phyloP scores from a whole-genome alignment of 176 grass and related monocot genomes.

The Microstegium vimineum region DNA sequence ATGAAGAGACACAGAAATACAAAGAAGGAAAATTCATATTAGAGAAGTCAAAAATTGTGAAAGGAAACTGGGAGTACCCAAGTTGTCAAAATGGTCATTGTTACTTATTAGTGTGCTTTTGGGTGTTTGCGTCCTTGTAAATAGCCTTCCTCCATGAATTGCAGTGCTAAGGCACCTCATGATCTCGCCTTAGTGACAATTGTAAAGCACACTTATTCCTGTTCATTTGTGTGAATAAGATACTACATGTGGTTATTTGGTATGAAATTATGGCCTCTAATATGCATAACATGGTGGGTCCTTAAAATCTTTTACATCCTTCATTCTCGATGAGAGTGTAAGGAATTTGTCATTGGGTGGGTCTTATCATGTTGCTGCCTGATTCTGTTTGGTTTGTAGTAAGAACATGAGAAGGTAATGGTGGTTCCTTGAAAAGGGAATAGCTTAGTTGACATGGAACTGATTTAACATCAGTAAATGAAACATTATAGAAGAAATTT shows the following conservation, averaged over 20 bases:
- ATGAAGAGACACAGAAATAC: too few relatives aligned
- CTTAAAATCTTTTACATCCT: not conserved
- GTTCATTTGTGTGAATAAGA: conserved; percentile 45
- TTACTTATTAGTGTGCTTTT: not conserved
- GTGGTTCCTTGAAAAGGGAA: not conserved
- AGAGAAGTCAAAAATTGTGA: too few relatives aligned
- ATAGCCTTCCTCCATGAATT: conserved; percentile 26
- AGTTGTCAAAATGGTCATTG: conserved; percentile 5
- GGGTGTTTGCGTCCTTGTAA: conserved; percentile 28
- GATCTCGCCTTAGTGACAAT: not conserved
- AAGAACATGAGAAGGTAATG: not conserved
- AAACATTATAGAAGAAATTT: not conserved
- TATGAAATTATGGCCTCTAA: not conserved
- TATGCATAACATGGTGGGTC: not conserved
- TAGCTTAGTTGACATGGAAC: not conserved
- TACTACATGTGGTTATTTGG: conserved; percentile 17
- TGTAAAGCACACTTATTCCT: conserved; percentile 34
- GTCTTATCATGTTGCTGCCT: not conserved
- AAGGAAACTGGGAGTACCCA: conserved; percentile 41
- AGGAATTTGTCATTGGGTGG: not conserved
- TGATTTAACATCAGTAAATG: not conserved
- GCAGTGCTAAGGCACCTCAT: not conserved
- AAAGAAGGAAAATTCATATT: too few relatives aligned
- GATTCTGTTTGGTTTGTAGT: not conserved
- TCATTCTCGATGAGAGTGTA: not conserved